phyloP scores from a whole-genome alignment of 331 rosid species.

The Arachis monticola region DNA sequence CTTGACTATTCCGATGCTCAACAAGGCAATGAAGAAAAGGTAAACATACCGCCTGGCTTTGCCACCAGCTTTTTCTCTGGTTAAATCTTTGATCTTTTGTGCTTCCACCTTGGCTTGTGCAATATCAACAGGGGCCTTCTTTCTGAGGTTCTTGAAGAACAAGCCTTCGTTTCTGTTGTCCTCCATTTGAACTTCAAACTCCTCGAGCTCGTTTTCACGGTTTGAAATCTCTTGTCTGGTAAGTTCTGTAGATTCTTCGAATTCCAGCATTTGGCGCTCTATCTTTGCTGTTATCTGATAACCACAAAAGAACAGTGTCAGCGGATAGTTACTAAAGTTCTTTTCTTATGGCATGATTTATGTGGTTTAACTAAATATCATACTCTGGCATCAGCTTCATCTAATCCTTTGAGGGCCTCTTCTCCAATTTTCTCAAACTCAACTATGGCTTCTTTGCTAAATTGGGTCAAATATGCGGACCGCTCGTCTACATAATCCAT shows the following conservation, averaged over 20 bases:
- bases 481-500: constrained; percentile 75
- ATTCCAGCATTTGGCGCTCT: constrained; percentile 67
- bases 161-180: constrained; percentile 77
- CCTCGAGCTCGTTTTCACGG: constrained; percentile 54
- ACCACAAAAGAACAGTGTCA: constrained; percentile 42
- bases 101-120: constrained; percentile 65
- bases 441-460: constrained; percentile 74
- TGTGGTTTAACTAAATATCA: constrained; percentile 33
- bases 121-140: constrained; percentile 59
- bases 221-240: constrained; percentile 65
- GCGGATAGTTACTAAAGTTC: constrained; percentile 13
- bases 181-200: constrained; percentile 73
- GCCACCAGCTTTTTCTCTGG: constrained; percentile 71
- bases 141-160: constrained; percentile 79
- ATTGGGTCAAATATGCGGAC: constrained; percentile 69
- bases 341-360: constrained; percentile 9
- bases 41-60: constrained; percentile 68
- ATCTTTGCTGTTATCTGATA: constrained; percentile 79
- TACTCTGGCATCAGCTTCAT: constrained; percentile 79
- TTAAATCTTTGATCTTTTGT: constrained; percentile 59
- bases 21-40: constrained; percentile 70
- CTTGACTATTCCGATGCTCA: constrained; percentile 59
- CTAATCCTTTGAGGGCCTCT: constrained; percentile 85
- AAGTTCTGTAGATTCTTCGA: constrained; percentile 73
- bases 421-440: constrained; percentile 85